Conservation (phyloP, 2,329 filamentous ascomycete genomes). For the Beauveria bassiana region DNA sequence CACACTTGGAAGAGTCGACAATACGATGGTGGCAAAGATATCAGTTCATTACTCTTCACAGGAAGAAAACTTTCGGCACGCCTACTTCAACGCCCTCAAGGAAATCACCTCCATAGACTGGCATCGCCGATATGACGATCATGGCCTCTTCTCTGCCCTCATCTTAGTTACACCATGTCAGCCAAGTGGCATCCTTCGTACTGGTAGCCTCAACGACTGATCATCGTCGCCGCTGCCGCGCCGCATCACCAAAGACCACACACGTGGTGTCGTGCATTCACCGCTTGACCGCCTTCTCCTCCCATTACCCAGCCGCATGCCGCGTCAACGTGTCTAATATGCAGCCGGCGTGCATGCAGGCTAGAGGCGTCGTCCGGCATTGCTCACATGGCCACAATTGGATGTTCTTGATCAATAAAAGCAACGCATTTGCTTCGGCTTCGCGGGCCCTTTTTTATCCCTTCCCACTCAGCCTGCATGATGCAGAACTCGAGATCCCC, state of each 20-base stretch:
- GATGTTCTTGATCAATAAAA: neutral
- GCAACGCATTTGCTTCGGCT: neutral
- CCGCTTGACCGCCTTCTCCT: neutral
- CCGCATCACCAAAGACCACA: neutral
- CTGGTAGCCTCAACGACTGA: neutral
- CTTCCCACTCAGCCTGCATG: neutral
- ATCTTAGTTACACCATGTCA: no score
- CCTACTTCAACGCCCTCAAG: no score
- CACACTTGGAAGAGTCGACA: no score
- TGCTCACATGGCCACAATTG: neutral
- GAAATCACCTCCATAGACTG: no score
- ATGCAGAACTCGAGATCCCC: no score
- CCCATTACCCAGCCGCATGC: neutral
- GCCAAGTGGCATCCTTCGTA: no score
- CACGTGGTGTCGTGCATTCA: constrained; percentile 3
- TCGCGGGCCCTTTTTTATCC: neutral
- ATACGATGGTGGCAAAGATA: no score
- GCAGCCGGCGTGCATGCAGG: neutral
- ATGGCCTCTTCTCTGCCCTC: no score
- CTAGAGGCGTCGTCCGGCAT: neutral
- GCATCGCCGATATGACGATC: no score
- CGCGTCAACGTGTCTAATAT: neutral
- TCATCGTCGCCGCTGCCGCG: neutral
- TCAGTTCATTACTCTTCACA: no score
- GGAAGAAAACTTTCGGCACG: no score